Percentiles rank a stretch among this genome's conserved stretches.
Evolutionary conservation across 2,329 filamentous ascomycete genomes (phyloP).

Genomic region (Trichophyton equinum): DNA sequence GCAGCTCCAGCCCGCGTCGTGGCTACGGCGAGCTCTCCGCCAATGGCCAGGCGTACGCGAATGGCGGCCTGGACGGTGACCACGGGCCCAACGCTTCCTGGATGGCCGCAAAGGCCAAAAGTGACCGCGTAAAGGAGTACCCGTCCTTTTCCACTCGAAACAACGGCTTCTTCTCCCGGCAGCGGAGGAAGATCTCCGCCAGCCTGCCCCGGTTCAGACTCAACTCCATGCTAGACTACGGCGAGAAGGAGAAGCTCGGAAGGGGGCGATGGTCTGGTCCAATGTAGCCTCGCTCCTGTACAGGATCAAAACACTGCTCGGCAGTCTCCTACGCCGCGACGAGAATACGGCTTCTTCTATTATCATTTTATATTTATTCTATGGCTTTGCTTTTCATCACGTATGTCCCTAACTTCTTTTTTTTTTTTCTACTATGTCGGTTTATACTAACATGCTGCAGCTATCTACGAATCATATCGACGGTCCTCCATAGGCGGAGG

Average conservation of each 20-base stretch:
- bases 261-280: constrained; percentile 45
- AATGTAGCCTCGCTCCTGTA: constrained; percentile 23
- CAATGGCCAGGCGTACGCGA: constrained; percentile 30
- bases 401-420: constrained; percentile 43
- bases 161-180: constrained; percentile 74
- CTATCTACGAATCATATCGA: constrained; percentile 50
- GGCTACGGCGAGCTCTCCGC: constrained; percentile 41
- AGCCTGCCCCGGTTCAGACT: constrained; percentile 62
- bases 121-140: constrained; percentile 59
- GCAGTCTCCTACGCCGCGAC: constrained; percentile 50
- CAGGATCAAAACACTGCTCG: constrained; percentile 25
- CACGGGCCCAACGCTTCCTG: constrained; percentile 48
- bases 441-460: constrained; percentile 28
- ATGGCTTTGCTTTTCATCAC: constrained; percentile 56
- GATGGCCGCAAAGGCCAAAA: constrained; percentile 70
- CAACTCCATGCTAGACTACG: constrained; percentile 37
- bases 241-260: constrained; percentile 65
- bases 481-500: constrained; percentile 67
- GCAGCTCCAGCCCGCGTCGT: constrained; percentile 46
- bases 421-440: background rate
- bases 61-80: constrained; percentile 12
- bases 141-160: constrained; percentile 69
- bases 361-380: constrained; percentile 48
- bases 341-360: constrained; percentile 50
- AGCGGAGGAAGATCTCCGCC: constrained; percentile 68